Conservation (phyloP, 306 rosid species). For the Prunus mume region DNA sequence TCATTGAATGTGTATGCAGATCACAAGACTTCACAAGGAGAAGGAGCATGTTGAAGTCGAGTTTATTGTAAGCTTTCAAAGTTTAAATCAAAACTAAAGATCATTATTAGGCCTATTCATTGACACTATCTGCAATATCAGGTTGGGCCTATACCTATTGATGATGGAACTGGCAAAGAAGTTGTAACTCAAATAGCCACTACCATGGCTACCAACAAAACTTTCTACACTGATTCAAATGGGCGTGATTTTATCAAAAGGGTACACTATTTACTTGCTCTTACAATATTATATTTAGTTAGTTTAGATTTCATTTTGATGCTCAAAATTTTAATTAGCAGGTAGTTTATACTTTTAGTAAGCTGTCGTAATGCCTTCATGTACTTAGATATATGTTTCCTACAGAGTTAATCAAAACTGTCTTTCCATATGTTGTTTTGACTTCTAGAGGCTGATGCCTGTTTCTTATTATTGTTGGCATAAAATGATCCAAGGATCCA, state of each 20-base stretch:
- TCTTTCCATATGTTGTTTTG: neutral
- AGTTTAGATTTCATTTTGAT: neutral
- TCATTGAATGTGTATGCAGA: constrained; percentile 38
- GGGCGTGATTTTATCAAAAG: constrained; percentile 91
- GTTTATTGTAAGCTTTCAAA: constrained; percentile 62
- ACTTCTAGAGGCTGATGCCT: constrained; percentile 10
- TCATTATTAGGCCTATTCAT: constrained; percentile 10
- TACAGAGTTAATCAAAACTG: neutral
- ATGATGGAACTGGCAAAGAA: constrained; percentile 84
- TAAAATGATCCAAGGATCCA: neutral
- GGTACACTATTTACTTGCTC: constrained; percentile 32
- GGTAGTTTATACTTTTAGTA: neutral
- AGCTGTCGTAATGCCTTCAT: neutral
- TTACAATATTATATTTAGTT: constrained; percentile 1
- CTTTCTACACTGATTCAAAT: constrained; percentile 86
- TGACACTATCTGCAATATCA: constrained; percentile 28
- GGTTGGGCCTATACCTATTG: constrained; percentile 93
- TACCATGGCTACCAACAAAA: constrained; percentile 58
- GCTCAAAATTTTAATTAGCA: neutral
- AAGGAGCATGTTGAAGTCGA: constrained; percentile 95
- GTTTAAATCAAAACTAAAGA: neutral
- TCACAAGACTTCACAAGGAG: constrained; percentile 74
- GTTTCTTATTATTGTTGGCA: neutral
- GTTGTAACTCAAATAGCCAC: constrained; percentile 64
- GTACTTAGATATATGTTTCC: neutral